These are phyloP conservation scores for Boletus patriciae DNA, from an alignment of 768 basidiomycete genomes.

Conservation along the genomic window DNA sequence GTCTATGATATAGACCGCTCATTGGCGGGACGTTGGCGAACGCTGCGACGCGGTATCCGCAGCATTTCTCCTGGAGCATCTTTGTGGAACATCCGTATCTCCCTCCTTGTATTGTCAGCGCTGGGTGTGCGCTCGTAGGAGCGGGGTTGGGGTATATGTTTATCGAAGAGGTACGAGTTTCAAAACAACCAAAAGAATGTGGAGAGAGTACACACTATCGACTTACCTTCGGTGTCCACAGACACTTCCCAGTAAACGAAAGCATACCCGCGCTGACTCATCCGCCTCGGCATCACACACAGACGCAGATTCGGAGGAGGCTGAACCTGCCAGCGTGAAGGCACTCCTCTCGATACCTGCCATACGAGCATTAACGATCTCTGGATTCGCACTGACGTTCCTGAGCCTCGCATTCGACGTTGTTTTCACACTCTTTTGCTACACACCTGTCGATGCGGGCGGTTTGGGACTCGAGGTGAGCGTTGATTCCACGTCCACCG, in stretches of 20 bases:
- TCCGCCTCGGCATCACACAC: not conserved
- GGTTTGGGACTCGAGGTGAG: constrained; percentile 56
- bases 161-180: constrained; percentile 20
- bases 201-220: not conserved
- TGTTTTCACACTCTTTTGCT: constrained; percentile 66
- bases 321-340: constrained; percentile 28
- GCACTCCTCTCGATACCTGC: constrained; percentile 49
- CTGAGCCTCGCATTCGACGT: constrained; percentile 59
- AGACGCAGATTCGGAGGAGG: not conserved
- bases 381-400: constrained; percentile 51
- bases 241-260: constrained; percentile 21
- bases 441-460: constrained; percentile 53
- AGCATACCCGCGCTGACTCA: not conserved
- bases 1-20: constrained; percentile 8
- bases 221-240: not conserved
- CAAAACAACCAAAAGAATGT: not conserved
- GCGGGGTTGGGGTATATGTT: constrained; percentile 15
- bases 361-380: constrained; percentile 51
- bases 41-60: constrained; percentile 17
- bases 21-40: constrained; percentile 24
- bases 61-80: constrained; percentile 11
- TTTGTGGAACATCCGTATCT: constrained; percentile 19
- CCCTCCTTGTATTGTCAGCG: constrained; percentile 16
- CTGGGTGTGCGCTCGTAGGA: constrained; percentile 8
- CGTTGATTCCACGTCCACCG: constrained; percentile 14